Evolutionary conservation across 768 basidiomycete species (phyloP), one percentile per base, ranked within the genome.

Genomic region (Pisolithus microcarpus): DNA sequence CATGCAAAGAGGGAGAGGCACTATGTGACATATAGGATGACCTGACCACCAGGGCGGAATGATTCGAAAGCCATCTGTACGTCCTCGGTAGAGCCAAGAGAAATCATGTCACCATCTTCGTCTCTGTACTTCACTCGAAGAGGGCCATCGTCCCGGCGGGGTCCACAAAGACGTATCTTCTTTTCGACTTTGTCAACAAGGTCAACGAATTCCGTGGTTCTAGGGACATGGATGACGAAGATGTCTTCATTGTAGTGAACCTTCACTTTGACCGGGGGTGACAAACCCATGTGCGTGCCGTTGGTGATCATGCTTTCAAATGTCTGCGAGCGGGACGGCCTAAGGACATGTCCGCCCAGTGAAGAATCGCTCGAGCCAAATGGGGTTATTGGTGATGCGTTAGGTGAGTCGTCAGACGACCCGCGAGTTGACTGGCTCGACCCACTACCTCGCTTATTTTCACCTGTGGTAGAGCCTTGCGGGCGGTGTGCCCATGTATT

Each of bases 181-280:
- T 84, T 83, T 31, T 87, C 85, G 1, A 98, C 91, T 64, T 85
- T 87, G 66, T 92, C 87, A 48, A 94, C 86, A 48, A 98, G 75
- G 40, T 92, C 88, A 48, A 72, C 75, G 67, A 85, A 94, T 64
- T 87, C 82, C 31, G 89, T 90, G 54, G 74, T 69, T 54, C 85
- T 78, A 39, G 88, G 79, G 23, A 95, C 91, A 68, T 91, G 87
- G 52, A 97, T 89, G 55, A 95, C 87, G 63, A 97, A 98, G 43
- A 96, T 87, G 65, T 96, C 93, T 59, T 94, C 89, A 61, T 91
- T 84, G 72, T 87, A 97, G 66, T 90, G 88, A 48, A 97, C 91
- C 70, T 95, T 95, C 63, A 97, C 84, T 64, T 93, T 91, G 39
- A 97, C 84, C 10, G 84, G 78, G 5, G 73, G 67, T 9, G 56